Conservation (phyloP, 768 basidiomycete species). For the Collybiopsis luxurians region DNA sequence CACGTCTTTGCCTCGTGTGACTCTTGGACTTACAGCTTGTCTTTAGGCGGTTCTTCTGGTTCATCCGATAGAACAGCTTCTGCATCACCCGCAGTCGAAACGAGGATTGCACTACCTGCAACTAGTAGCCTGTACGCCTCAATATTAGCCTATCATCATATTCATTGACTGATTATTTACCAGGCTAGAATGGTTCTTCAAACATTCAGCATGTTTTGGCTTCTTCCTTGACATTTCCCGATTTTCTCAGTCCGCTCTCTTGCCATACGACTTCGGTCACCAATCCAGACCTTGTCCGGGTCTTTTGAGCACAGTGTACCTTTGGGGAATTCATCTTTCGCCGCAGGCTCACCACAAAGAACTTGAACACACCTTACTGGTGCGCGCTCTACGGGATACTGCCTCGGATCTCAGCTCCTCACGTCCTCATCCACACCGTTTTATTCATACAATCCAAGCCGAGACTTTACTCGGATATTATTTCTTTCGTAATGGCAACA, state of each 20-base stretch:
- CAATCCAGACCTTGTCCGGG: constrained; percentile 18
- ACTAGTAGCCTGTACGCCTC: constrained; percentile 2
- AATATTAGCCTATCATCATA: constrained; percentile 3
- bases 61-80: constrained; percentile 38
- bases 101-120: background rate
- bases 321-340: constrained; percentile 33
- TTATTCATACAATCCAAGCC: constrained; percentile 56
- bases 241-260: constrained; percentile 28
- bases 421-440: constrained; percentile 45
- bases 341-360: constrained; percentile 2
- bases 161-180: constrained; percentile 1
- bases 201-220: constrained; percentile 56
- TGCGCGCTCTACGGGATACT: constrained; percentile 31
- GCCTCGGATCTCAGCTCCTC: constrained; percentile 37
- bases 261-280: constrained; percentile 11
- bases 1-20: background rate
- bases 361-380: constrained; percentile 28
- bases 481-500: constrained; percentile 56
- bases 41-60: constrained; percentile 22
- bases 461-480: constrained; percentile 66
- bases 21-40: constrained; percentile 5
- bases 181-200: constrained; percentile 59
- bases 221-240: constrained; percentile 59
- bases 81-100: constrained; percentile 27
- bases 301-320: constrained; percentile 23